phyloP scores from a whole-genome alignment of 371 early-diverging fungal species.

The Lichtheimia ornata region DNA sequence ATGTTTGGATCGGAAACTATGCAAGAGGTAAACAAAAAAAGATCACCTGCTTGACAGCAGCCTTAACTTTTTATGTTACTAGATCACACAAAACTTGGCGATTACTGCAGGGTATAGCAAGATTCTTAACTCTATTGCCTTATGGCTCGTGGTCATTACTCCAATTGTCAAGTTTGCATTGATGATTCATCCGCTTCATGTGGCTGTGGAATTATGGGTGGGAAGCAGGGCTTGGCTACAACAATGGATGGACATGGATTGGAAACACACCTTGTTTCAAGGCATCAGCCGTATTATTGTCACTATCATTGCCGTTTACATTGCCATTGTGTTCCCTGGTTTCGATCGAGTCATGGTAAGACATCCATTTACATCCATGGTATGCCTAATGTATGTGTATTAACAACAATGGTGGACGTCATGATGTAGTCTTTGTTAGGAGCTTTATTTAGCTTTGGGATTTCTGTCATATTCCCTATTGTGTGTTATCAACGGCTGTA shows the following conservation, averaged over 20 bases:
- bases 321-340: slow-evolving; percentile 58
- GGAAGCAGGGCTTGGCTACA: slow-evolving; percentile 12
- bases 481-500: slow-evolving; percentile 53
- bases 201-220: slow-evolving; percentile 46
- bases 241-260: slow-evolving; percentile 16
- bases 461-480: slow-evolving; percentile 61
- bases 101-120: slow-evolving; percentile 31
- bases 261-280: slow-evolving; percentile 20
- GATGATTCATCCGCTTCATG: slow-evolving; percentile 56
- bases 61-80: neutral
- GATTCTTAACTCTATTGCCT: slow-evolving; percentile 19
- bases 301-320: slow-evolving; percentile 24
- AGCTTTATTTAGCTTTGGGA: slow-evolving; percentile 42
- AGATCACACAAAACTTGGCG: slow-evolving; percentile 69
- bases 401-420: too few species aligned
- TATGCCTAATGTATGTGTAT: neutral
- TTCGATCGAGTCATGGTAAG: slow-evolving; percentile 67
- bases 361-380: too few species aligned
- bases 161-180: slow-evolving; percentile 46
- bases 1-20: slow-evolving; percentile 73
- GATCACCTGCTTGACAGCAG: neutral
- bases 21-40: slow-evolving; percentile 50
- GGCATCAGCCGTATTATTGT: slow-evolving; percentile 18
- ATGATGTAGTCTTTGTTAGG: slow-evolving; percentile 31
- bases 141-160: slow-evolving; percentile 31